Conservation (phyloP, 139 green algal genomes). For the Mesostigma viride region DNA sequence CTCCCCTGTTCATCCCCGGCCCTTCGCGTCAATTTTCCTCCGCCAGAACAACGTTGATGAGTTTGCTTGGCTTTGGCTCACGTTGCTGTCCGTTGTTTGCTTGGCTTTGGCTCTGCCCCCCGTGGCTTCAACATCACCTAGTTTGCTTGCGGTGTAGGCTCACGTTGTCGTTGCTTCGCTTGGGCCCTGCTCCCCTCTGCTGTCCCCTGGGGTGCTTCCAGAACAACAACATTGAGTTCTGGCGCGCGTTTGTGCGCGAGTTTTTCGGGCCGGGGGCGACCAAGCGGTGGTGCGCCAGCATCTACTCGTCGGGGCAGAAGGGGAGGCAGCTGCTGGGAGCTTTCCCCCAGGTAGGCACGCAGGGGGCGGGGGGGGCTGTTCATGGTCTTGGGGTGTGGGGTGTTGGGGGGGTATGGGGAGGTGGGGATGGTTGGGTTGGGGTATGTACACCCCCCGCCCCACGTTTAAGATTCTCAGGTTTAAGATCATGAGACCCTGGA, state of each 20-base stretch:
- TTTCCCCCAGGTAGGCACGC: conserved; percentile 25
- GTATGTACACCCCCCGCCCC: too few species aligned
- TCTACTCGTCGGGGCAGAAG: conserved; percentile 16
- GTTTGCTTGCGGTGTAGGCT: not conserved
- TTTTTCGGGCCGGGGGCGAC: conserved; percentile 33
- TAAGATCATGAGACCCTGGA: too few species aligned
- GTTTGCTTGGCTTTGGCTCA: not conserved
- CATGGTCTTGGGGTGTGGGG: too few species aligned
- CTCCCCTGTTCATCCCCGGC: too few species aligned
- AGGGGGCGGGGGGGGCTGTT: too few species aligned
- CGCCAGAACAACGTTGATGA: not conserved
- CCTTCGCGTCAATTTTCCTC: conserved; percentile 8
- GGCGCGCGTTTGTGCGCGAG: conserved; percentile 35
- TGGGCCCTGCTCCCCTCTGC: not conserved
- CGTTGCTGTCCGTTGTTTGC: not conserved
- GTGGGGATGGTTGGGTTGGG: too few species aligned
- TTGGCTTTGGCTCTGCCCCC: not conserved
- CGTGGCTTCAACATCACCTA: not conserved
- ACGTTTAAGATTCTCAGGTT: too few species aligned
- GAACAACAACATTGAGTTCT: conserved; percentile 41
- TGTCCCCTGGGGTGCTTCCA: not conserved
- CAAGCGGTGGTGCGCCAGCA: conserved; percentile 33
- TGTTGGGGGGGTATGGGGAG: too few species aligned
- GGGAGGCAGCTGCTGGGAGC: conserved; percentile 20
- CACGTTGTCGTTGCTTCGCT: too few species aligned